Percentiles rank a stretch among this genome's conserved stretches.
Conservation (phyloP, 441 rosid genomes). For the Gossypium schwendimanii region DNA sequence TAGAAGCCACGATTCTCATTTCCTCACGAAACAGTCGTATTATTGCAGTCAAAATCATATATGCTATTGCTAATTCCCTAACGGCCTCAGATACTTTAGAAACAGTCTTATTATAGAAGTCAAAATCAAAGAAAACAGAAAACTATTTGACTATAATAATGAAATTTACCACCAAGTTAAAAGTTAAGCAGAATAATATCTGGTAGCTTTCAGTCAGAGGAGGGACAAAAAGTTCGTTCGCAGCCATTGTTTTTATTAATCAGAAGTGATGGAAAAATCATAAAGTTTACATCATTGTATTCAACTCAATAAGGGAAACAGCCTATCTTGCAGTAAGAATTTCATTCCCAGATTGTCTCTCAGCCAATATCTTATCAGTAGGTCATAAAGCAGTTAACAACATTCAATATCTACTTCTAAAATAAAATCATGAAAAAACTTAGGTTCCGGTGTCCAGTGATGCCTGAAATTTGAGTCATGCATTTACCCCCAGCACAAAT, state of each 20-base stretch:
- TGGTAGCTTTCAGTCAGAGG: not conserved
- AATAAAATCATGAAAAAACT: not conserved
- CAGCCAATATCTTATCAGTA: not conserved
- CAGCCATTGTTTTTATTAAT: not conserved
- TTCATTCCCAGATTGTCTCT: not conserved
- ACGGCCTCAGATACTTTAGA: not conserved
- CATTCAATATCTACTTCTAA: not conserved
- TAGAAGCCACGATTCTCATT: not conserved
- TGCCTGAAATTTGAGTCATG: conserved; percentile 10
- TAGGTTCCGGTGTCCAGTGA: not conserved
- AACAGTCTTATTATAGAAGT: not conserved
- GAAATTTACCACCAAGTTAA: not conserved
- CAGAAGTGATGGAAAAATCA: not conserved
- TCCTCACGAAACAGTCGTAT: not conserved
- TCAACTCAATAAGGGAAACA: conserved; percentile 6
- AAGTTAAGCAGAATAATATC: not conserved
- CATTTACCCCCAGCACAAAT: conserved; percentile 39
- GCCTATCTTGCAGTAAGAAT: not conserved
- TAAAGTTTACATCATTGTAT: conserved; percentile 1
- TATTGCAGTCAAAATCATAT: not conserved
- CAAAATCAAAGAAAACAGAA: not conserved
- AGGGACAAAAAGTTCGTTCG: not conserved
- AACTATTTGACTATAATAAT: not conserved
- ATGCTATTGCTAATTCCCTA: not conserved
- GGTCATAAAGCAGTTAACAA: not conserved